A percentile compares a stretch with the other conserved stretches of the same genome.
Evolutionary conservation across 2,329 filamentous ascomycete genomes (phyloP).

Genomic region (Zasmidium angulare): DNA sequence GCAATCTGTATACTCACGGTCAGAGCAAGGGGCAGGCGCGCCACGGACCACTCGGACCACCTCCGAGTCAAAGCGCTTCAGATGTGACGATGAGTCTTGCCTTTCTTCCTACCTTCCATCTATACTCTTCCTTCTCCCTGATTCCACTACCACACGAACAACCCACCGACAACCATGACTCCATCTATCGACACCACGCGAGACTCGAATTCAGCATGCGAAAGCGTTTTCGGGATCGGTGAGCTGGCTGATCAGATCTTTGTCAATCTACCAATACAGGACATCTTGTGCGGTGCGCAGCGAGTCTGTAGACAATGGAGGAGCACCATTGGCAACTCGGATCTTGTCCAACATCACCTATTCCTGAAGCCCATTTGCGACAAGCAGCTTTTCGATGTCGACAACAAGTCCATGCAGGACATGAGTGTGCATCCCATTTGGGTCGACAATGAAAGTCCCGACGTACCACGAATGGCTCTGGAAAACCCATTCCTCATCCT

Average conservation of each 20-base stretch:
- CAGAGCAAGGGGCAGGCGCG: not conserved
- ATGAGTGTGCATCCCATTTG: not conserved
- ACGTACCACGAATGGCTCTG: not conserved
- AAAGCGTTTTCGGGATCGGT: constrained; percentile 3
- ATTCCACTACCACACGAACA: too few species aligned
- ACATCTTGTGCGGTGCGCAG: constrained; percentile 6
- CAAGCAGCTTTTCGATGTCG: not conserved
- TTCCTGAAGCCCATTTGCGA: constrained; percentile 1
- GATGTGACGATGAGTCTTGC: too few species aligned
- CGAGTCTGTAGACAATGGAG: constrained; percentile 11
- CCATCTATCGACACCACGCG: too few species aligned
- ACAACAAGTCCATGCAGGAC: not conserved
- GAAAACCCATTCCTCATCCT: not conserved
- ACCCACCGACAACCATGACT: too few species aligned
- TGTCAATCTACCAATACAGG: constrained; percentile 6
- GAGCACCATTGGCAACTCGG: not conserved
- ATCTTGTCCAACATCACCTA: not conserved
- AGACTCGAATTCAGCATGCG: not conserved
- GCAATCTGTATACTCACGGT: too few species aligned
- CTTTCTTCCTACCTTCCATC: not conserved
- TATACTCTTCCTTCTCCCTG: too few species aligned
- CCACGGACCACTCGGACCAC: not conserved
- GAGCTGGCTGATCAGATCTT: constrained; percentile 12
- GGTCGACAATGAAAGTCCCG: not conserved
- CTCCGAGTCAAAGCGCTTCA: not conserved